Conservation (phyloP, 2,329 filamentous ascomycete genomes). For the Aspergillus ibericus region DNA sequence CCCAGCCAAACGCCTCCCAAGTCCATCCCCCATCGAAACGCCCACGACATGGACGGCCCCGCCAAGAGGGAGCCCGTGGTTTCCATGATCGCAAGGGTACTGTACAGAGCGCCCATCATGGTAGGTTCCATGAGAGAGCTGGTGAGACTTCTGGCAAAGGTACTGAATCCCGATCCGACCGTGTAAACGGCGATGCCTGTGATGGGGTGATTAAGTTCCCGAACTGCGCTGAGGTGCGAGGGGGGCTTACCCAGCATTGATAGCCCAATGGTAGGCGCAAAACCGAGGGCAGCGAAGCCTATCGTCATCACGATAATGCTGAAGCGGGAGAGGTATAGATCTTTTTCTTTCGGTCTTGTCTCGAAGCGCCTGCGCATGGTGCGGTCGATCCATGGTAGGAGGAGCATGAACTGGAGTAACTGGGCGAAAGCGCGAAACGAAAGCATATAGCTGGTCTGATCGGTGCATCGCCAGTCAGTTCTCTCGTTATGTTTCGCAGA, state of each 20-base stretch:
- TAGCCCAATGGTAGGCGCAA: background rate
- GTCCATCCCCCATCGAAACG: background rate
- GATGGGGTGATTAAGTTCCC: background rate
- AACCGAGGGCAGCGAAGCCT: background rate
- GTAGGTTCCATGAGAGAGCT: background rate
- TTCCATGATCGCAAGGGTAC: background rate
- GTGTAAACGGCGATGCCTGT: background rate
- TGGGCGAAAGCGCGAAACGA: background rate
- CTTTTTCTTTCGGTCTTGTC: background rate
- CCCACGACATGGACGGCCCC: background rate
- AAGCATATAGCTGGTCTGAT: background rate
- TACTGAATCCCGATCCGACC: background rate
- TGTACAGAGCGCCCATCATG: background rate
- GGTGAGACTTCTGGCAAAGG: background rate
- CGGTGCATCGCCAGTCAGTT: background rate
- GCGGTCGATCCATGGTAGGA: background rate
- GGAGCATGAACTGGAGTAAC: background rate
- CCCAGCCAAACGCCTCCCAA: background rate
- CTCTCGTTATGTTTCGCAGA: background rate
- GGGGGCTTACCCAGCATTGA: background rate
- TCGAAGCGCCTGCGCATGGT: background rate
- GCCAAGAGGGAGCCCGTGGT: background rate
- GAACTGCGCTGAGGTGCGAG: background rate
- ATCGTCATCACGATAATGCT: background rate
- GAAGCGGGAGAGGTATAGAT: background rate